A percentile compares a stretch with the other conserved stretches of the same genome.
Evolutionary conservation across 116 monocot genomes (phyloP).

Genomic region (Dioscorea cayenensis): DNA sequence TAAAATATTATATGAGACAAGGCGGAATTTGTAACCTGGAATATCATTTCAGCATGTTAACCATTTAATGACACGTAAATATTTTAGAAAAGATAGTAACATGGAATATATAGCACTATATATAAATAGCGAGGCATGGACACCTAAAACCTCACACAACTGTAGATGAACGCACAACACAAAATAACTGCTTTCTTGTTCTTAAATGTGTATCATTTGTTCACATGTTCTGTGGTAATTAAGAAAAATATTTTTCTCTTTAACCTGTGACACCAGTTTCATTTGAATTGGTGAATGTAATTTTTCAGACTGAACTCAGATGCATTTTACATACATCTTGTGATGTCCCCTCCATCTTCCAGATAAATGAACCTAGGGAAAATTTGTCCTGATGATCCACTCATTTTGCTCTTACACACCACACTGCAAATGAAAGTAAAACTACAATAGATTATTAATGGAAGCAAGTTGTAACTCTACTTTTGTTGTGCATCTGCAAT

Average conservation of each 20-base stretch:
- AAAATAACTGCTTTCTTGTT: too few relatives aligned
- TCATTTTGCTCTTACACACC: constrained; percentile 22
- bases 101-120: too few relatives aligned
- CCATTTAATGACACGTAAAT: neutral
- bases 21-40: constrained; percentile 50
- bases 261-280: neutral
- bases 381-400: constrained; percentile 14
- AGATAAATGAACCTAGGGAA: constrained; percentile 24
- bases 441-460: neutral
- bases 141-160: too few relatives aligned
- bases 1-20: constrained; percentile 73
- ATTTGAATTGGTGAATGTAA: neutral
- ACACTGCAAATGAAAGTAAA: constrained; percentile 3
- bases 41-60: neutral
- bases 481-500: neutral
- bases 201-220: too few relatives aligned
- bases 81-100: too few relatives aligned
- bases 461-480: neutral
- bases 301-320: neutral
- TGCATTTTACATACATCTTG: neutral
- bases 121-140: too few relatives aligned
- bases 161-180: too few relatives aligned
- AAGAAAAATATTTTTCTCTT: too few relatives aligned
- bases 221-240: too few relatives aligned
- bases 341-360: constrained; percentile 15